Base-by-base conservation (phyloP, 2,329 filamentous ascomycete species). In the Beauveria caledonica region DNA sequence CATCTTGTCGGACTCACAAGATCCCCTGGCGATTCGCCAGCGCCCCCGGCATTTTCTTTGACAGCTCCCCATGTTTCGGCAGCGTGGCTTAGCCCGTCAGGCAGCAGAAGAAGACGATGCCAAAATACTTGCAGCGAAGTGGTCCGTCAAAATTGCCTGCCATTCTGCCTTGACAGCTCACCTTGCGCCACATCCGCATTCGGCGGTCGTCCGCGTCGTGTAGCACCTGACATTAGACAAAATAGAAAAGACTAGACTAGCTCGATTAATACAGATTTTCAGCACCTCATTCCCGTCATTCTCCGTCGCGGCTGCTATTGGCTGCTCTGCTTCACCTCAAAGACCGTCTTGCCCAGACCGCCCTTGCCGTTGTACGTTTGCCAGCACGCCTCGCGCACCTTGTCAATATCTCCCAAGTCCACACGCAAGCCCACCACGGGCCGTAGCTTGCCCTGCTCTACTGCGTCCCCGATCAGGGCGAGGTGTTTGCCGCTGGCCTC, bases 321-420 rank as follows among this genome's bases (percentile, higher is more conserved):
- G 36, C 9, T n/a, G 25, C 17, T 13, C 11, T 52, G n/a, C 48
- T 53, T 53, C 36, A 62, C 50, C 33, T 63, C 61, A 45, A 64
- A 52, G 3, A 78, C 73, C 54, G 72, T 68, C 64, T 77, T 78
- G 13, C 75, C 76, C 36, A 77, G 51, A 1, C 73, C 75, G 1
- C 76, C 76, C 55, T 74, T 74, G 13, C 68, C 72, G 36, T 69
- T 67, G 55, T 72, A 72, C 29, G 74, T 67, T 58, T 73, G 64
- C 51, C 71, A 64, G 61, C 74, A 76, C 6, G 70, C 75, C 56
- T 70, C 66, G 58, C 66, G 68, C 10, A 78, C 72, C 4, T 64
- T 69, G 21, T 73, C 66, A 19, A 75, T 65, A 64, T 78, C 70
- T 13, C 62, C 58, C 48, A 77, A 51, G 40, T 71, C 65, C 11